Percentiles rank a stretch among this genome's conserved stretches.
phyloP scores from a whole-genome alignment of 495 filamentous ascomycete genomes.

The Niebla homalea region DNA sequence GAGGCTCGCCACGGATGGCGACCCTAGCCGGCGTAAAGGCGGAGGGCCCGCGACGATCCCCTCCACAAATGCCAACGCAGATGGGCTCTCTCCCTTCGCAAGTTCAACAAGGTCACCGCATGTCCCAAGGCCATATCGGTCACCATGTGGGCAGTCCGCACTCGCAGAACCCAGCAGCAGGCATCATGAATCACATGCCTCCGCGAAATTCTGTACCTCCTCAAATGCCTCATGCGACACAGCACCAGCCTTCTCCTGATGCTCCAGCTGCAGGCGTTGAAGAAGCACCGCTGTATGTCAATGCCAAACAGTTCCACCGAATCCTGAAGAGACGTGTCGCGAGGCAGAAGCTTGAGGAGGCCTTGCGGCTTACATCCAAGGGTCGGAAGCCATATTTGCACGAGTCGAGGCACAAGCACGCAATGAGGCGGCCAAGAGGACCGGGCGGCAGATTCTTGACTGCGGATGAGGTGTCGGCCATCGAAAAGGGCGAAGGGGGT shows the following conservation, averaged over 20 bases:
- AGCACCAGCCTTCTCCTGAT: conserved; percentile 70
- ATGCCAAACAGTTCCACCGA: conserved; percentile 96
- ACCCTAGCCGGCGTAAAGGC: conserved; percentile 33
- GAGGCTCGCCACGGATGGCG: conserved; percentile 40
- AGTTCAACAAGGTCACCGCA: conserved; percentile 32
- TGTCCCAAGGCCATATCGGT: conserved; percentile 37
- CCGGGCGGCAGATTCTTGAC: conserved; percentile 96
- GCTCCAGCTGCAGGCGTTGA: conserved; percentile 63
- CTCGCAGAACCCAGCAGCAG: conserved; percentile 31
- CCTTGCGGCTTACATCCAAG: conserved; percentile 80
- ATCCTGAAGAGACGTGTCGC: conserved; percentile 91
- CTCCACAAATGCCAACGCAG: conserved; percentile 35
- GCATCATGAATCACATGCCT: conserved; percentile 36
- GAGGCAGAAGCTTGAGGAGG: conserved; percentile 84
- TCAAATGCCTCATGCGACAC: conserved; percentile 35
- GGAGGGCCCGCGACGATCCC: conserved; percentile 39
- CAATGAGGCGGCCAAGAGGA: conserved; percentile 89
- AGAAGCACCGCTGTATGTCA: conserved; percentile 93
- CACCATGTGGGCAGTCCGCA: conserved; percentile 37
- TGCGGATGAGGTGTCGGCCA: conserved; percentile 89
- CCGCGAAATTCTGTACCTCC: conserved; percentile 33
- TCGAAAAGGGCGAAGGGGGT: conserved; percentile 46
- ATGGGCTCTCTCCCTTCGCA: conserved; percentile 39
- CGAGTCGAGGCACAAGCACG: conserved; percentile 98
- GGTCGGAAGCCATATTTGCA: conserved; percentile 95